Percentiles rank a stretch among this genome's conserved stretches.
Evolutionary conservation across 176 grass and related monocot genomes (phyloP).

Genomic region (Oryza australiensis): DNA sequence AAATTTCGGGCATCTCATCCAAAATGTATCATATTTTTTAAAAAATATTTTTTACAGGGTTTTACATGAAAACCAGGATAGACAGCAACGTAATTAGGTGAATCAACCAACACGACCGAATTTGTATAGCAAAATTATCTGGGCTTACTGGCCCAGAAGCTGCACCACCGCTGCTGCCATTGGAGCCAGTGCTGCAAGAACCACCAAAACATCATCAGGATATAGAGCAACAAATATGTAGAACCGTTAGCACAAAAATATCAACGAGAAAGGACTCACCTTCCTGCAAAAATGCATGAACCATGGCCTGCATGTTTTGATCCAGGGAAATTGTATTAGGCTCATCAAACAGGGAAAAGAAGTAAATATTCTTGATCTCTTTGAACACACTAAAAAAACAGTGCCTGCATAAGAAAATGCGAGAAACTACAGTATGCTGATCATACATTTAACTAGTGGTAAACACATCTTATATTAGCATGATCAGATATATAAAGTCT

Average conservation of each 20-base stretch:
- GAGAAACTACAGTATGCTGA: neutral
- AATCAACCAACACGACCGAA: slow-evolving; percentile 24
- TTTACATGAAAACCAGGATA: slow-evolving; percentile 64
- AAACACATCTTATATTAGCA: neutral
- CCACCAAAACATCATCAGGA: slow-evolving; percentile 34
- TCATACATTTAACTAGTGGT: neutral
- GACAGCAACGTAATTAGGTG: slow-evolving; percentile 35
- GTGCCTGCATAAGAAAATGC: neutral
- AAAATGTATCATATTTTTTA: slow-evolving; percentile 54
- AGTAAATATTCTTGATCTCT: neutral
- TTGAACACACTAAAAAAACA: neutral
- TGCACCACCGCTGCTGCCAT: slow-evolving; percentile 19
- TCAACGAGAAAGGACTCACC: slow-evolving; percentile 46
- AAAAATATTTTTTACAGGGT: slow-evolving; percentile 35
- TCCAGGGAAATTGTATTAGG: slow-evolving; percentile 11
- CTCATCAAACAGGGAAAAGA: slow-evolving; percentile 6
- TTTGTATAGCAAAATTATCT: slow-evolving; percentile 42
- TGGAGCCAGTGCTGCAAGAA: slow-evolving; percentile 65
- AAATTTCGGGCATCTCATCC: slow-evolving; percentile 45
- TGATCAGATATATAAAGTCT: neutral
- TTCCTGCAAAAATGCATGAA: slow-evolving; percentile 89
- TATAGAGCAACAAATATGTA: neutral
- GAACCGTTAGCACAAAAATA: neutral
- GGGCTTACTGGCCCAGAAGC: slow-evolving; percentile 75
- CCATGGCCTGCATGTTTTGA: slow-evolving; percentile 72